Evolutionary conservation across 306 rosid species (phyloP).

Genomic region (Fagus sylvatica): DNA sequence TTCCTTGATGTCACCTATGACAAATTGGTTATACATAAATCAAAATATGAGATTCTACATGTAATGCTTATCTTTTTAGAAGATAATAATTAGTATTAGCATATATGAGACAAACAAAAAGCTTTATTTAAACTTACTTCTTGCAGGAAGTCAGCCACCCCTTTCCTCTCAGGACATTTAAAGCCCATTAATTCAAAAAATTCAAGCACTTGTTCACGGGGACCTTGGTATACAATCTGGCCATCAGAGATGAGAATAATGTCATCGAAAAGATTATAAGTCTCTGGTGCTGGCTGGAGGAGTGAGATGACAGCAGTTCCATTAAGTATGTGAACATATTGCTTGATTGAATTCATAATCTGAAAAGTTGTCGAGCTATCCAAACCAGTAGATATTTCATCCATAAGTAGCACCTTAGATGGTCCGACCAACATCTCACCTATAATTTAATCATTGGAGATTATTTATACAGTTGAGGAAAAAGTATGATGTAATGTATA

Average conservation of each 20-base stretch:
- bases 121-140: slow-evolving; percentile 41
- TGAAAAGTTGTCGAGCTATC: slow-evolving; percentile 67
- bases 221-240: slow-evolving; percentile 57
- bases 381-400: slow-evolving; percentile 60
- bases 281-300: slow-evolving; percentile 63
- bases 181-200: slow-evolving; percentile 54
- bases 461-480: background rate
- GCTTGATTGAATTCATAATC: slow-evolving; percentile 47
- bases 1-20: slow-evolving; percentile 55
- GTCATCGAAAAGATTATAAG: slow-evolving; percentile 57
- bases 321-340: slow-evolving; percentile 41
- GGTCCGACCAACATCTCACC: slow-evolving; percentile 72
- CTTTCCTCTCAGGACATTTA: slow-evolving; percentile 58
- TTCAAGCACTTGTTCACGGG: slow-evolving; percentile 45
- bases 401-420: slow-evolving; percentile 57
- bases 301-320: slow-evolving; percentile 54
- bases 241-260: slow-evolving; percentile 59
- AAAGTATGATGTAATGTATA: no score
- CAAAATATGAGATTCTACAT: background rate
- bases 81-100: background rate
- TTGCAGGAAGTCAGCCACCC: slow-evolving; percentile 58
- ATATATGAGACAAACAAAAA: background rate
- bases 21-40: slow-evolving; percentile 7
- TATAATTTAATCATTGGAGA: background rate
- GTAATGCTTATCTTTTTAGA: background rate